These are phyloP conservation scores for Fusarium sp. DNA, from an alignment of 2,329 filamentous ascomycete species.

Conservation along the genomic window DNA sequence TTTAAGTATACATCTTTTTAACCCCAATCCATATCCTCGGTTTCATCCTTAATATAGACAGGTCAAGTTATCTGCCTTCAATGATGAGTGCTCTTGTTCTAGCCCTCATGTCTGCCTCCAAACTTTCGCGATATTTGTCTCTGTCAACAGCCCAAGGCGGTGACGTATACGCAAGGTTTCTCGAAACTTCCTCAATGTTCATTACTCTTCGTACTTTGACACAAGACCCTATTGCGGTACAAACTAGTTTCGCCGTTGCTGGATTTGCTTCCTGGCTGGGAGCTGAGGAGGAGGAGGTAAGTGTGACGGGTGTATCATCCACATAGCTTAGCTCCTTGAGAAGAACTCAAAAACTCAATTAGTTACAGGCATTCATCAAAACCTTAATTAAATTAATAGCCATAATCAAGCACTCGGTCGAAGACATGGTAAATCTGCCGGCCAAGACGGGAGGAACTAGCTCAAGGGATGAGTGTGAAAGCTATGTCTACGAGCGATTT, in stretches of 20 bases:
- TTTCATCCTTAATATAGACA: constrained; percentile 36
- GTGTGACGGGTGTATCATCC: constrained; percentile 47
- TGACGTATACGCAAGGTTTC: constrained; percentile 36
- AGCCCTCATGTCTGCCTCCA: neutral
- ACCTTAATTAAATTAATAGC: constrained; percentile 48
- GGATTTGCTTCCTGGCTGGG: constrained; percentile 53
- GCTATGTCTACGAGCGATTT: constrained; percentile 38
- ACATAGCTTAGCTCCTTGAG: constrained; percentile 47
- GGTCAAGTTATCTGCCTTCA: constrained; percentile 38
- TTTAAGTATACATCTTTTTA: neutral
- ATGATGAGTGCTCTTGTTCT: constrained; percentile 47
- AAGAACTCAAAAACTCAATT: constrained; percentile 47
- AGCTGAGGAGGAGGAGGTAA: constrained; percentile 42
- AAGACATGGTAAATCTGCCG: constrained; percentile 33
- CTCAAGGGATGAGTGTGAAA: neutral
- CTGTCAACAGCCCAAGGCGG: constrained; percentile 41
- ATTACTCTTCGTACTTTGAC: constrained; percentile 62
- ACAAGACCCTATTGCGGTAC: constrained; percentile 52
- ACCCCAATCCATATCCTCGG: constrained; percentile 45
- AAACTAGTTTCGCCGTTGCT: constrained; percentile 37
- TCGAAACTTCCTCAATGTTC: constrained; percentile 58
- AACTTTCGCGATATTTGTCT: constrained; percentile 19
- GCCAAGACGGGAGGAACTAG: constrained; percentile 35
- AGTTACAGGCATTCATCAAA: constrained; percentile 48
- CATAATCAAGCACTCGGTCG: constrained; percentile 47